Percentiles rank a stretch among this genome's conserved stretches.
Evolutionary conservation across 2,329 filamentous ascomycete genomes (phyloP).

Genomic region (Fusarium sp.): DNA sequence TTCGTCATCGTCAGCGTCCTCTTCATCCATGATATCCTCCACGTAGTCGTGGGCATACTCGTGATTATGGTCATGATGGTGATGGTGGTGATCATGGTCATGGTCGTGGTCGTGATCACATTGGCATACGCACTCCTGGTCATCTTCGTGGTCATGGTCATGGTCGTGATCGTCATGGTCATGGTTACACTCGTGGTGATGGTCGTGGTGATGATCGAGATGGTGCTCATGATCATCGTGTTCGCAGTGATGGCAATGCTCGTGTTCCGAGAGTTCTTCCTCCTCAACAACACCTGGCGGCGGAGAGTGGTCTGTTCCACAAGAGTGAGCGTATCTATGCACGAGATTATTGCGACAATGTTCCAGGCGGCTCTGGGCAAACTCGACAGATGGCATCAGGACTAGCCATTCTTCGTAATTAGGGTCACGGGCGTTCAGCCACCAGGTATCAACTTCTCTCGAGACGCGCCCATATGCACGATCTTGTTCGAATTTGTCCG

Average conservation of each 20-base stretch:
- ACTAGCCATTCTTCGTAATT: slow-evolving; percentile 68
- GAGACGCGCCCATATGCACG: slow-evolving; percentile 67
- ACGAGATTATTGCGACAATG: slow-evolving; percentile 67
- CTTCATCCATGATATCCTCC: slow-evolving; percentile 69
- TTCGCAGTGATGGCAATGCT: slow-evolving; percentile 48
- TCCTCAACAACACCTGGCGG: slow-evolving; percentile 49
- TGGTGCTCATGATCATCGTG: slow-evolving; percentile 17
- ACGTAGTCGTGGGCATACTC: slow-evolving; percentile 56
- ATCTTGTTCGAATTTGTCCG: slow-evolving; percentile 67
- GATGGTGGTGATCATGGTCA: slow-evolving; percentile 39
- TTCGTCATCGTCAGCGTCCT: slow-evolving; percentile 76
- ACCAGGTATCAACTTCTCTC: slow-evolving; percentile 71
- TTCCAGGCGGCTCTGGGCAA: slow-evolving; percentile 64
- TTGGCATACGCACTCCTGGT: slow-evolving; percentile 49
- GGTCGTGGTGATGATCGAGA: slow-evolving; percentile 42
- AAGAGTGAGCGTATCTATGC: slow-evolving; percentile 60
- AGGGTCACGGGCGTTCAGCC: slow-evolving; percentile 66
- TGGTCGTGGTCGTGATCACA: slow-evolving; percentile 39
- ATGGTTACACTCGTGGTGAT: slow-evolving; percentile 42
- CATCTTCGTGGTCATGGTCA: slow-evolving; percentile 43
- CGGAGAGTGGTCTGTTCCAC: slow-evolving; percentile 52
- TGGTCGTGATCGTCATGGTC: slow-evolving; percentile 36
- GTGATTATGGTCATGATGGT: slow-evolving; percentile 47
- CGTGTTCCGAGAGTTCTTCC: slow-evolving; percentile 48
- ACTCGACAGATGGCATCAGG: slow-evolving; percentile 67